Evolutionary conservation across 768 basidiomycete species (phyloP), one percentile per base, ranked within the genome.

Genomic region (Leucogyrophana mollusca): DNA sequence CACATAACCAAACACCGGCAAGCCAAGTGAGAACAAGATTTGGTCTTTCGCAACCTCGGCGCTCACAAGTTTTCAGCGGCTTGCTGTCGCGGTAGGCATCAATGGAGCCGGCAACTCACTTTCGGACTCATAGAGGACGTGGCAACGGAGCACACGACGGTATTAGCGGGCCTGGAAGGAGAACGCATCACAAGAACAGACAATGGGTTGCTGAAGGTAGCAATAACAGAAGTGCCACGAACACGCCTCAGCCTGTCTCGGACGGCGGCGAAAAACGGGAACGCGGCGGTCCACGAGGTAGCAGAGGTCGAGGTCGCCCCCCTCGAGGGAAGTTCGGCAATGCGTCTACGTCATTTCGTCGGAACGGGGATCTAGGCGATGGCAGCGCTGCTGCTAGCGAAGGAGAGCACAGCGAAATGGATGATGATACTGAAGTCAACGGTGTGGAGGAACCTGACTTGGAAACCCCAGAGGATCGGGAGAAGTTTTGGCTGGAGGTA

Each of bases 401-500:
- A 34, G 67, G 67, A 16, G 60, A 62, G 18, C 55, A 63, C 13
- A 71, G 62, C n/a, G 64, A 58, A 32, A 63, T 68, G 36, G 66
- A 65, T 20, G 64, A 67, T 16, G 65, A 56, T 16, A 61, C 10
- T 14, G 65, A 64, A 13, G 56, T 53, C 9, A 54, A 60, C n/a
- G 59, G 56, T 5, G 43, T 53, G 7, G 73, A 82, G 25, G 74
- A 77, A 43, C 78, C 77, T 0, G 74, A 74, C 13, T 62, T 80
- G 14, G 81, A 83, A 34, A 77, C 77, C 0, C 61, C 65, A 8
- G 85, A 87, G 55, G 86, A 85, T 56, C 73, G 79, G 37, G 85
- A 89, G 53, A 72, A 62, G 50, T 86, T 83, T 57, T 90, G 79
- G 56, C 80, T 86, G 65, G 82, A 87, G 74, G 87, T 88, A 49